Evolutionary conservation across 441 rosid species (phyloP), one percentile per base, ranked within the genome.

Genomic region (Theobroma grandiflorum): DNA sequence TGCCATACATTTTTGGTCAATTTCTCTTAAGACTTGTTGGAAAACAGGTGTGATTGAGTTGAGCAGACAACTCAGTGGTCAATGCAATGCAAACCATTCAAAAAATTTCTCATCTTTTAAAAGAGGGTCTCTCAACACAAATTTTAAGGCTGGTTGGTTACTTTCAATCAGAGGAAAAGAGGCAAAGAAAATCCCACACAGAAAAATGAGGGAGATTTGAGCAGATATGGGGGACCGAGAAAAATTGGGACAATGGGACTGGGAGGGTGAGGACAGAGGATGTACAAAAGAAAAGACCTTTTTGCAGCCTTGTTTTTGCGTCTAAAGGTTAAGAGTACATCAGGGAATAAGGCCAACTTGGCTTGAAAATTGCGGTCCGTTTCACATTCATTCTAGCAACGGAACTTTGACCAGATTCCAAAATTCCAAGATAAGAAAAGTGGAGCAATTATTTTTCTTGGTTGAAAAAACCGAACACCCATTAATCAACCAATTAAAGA

Each of bases 401-500:
- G 78, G 22, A 57, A 49, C 33, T 75, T 82, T 82, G 84, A 85
- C 87, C 84, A 68, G 59, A 72, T 52, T 42, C 53, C 12, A 22
- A 50, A 49, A 18, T 40, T 77, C 47, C 66, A 42, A 33, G 5
- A 3, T 6, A 8, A 8, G 35, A 35, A 49, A 76, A 7, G 3
- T 0, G 2, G 42, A 7, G 35, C 63, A 80, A 74, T 74, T 18
- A 66, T 42, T 74, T 26, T 35, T 49, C 43, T 62, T 45, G 22
- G 77, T 55, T 62, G 58, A 57, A 57, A 75, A 69, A 57, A 45
- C 20, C 68, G 45, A 63, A 11, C 20, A 45, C 42, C 74, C 68
- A 69, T 69, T 43, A 68, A 78, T 59, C 40, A 8, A 55, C 47
- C 74, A 49, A 47, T 26, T 16, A 72, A 10, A 20, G 11, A 6